A percentile compares a stretch with the other conserved stretches of the same genome.
phyloP scores from a whole-genome alignment of 805 yeast genomes.

The Wickerhamiella slavikovae region DNA sequence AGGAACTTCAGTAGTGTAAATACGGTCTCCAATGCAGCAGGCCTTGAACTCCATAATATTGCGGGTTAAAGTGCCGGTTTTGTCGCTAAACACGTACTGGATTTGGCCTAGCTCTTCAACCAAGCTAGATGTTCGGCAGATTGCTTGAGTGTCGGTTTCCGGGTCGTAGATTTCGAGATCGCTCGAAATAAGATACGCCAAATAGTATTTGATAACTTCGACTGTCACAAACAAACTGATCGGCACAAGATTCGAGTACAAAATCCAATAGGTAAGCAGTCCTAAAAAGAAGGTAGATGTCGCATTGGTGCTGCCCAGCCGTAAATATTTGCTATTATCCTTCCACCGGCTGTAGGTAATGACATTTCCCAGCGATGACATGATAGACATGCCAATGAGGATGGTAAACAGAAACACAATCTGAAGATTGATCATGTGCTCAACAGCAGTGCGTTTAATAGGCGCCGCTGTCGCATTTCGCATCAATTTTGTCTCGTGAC shows the following conservation, averaged over 20 bases:
- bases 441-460: constrained; percentile 90
- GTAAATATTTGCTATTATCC: constrained; percentile 38
- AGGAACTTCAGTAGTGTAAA: constrained; percentile 75
- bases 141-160: constrained; percentile 80
- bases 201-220: constrained; percentile 86
- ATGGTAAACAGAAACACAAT: constrained; percentile 73
- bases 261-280: constrained; percentile 83
- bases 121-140: constrained; percentile 82
- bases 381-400: constrained; percentile 49
- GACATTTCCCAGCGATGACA: constrained; percentile 79
- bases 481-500: constrained; percentile 96
- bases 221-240: constrained; percentile 91
- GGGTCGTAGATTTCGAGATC: constrained; percentile 86
- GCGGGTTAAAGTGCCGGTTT: constrained; percentile 90
- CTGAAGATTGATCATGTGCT: constrained; percentile 81
- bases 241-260: constrained; percentile 93
- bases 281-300: constrained; percentile 65
- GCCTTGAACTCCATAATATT: constrained; percentile 93
- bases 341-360: constrained; percentile 39
- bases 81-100: constrained; percentile 88
- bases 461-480: constrained; percentile 98
- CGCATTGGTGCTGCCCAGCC: constrained; percentile 45
- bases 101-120: constrained; percentile 97
- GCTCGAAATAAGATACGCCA: constrained; percentile 81
- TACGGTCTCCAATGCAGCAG: constrained; percentile 79